Evolutionary conservation across 495 filamentous ascomycete species (phyloP), one percentile per base, ranked within the genome.

Genomic region (Neurospora sp.): DNA sequence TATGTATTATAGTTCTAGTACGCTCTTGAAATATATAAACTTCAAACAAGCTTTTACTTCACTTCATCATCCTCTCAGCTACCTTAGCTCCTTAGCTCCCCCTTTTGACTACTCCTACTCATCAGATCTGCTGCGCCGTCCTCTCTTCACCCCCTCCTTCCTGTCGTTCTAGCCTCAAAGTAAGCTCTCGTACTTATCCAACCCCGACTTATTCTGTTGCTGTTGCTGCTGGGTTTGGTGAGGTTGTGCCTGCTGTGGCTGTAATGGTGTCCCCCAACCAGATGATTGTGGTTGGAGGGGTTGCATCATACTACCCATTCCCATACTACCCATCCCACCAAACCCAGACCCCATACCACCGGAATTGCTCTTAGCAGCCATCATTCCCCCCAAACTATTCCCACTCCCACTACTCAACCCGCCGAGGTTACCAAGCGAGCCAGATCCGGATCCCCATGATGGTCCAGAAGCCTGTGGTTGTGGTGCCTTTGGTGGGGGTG

Each of bases 121-220:
- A 2, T 35, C 31, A 35, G 31, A 35, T 35, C 31, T 35, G 2
- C 31, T 35, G n/a, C n/a, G n/a, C n/a, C n/a, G n/a, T n/a, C n/a
- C 27, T 12, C 44, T n/a, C 44, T 5, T 44, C 18, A 44, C n/a
- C 41, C 14, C 8, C 3, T 4, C 31, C 35, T 35, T 35, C 35
- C 35, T 35, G 4, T 35, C 35, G 35, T 35, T 4, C 31, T 31
- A n/a, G n/a, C 31, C 2, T 46, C 79, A 96, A 73, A 96, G 78
- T 76, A 96, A 83, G 80, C 93, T 96, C 77, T 93, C 90, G 77
- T 93, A 96, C 77, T 90, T 91, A 80, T 93, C 92, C 78, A 96
- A 82, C 9, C 92, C 92, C 37, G 80, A 83, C 77, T 86, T 89
- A 74, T 88, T 84, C 59, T 83, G 81, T 71, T 81, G 82, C 39